Base-by-base conservation (phyloP, 805 yeast genomes). In the Kodamaea hsintzibuensis region DNA sequence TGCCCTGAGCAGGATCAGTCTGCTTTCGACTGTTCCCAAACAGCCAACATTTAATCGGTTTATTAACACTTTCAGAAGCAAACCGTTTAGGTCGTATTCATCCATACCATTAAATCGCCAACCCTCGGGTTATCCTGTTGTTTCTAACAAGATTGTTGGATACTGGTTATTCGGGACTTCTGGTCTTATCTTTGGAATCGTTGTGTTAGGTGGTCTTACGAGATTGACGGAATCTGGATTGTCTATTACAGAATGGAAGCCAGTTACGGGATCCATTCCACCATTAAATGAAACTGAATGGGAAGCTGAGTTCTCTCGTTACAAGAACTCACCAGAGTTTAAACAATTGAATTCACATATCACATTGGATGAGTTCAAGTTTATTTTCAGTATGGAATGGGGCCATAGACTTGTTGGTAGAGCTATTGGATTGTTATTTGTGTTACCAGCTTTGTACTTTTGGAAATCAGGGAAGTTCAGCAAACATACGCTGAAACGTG, bases 321-420 rank as follows among this genome's bases (percentile, higher is more conserved):
- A 95, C 70, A 78, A 86, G 62, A 81, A 82, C 17, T 87, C 96
- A 1, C 99, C 99, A 0, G 99, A 95, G 68, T 95, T 90, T 70
- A 83, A 86, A 66, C 89, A 86, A 62, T 78, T 95, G 59, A 95
- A 96, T 73, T 86, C 97, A 1, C 91, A 91, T 66, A 89, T 91
- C 67, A 85, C 90, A 16, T 69, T 95, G 55, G 97, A 91, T 1
- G 99, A 95, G 68, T 95, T 90, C 78, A 91, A 95, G 71, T 93
- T 91, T 67, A 95, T 95, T 58, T 95, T 87, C 74, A 85, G 83
- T 66, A 93, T 95, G 98, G 99, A 95, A 72, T 95, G 99, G 99
- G 86, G 87, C 44, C 99, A 95, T 70, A 81, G 99, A 63, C 73
- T 93, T 54, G 82, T 95, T 78, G 99, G 98, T 14, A 83, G 99